These are phyloP conservation scores for Phallus indusiatus DNA, from an alignment of 768 basidiomycete species.

Conservation along the genomic window DNA sequence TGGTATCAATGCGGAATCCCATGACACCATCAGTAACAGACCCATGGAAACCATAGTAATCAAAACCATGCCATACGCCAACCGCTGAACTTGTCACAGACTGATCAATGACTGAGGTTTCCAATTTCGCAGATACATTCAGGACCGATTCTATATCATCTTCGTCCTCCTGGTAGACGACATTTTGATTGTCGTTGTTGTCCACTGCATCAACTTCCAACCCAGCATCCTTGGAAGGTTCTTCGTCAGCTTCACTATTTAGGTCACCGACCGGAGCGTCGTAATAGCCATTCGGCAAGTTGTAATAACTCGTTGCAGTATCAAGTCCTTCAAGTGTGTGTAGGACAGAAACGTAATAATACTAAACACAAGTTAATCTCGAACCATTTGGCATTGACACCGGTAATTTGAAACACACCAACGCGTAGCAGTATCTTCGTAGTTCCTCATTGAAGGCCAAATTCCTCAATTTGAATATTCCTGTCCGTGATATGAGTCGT, in stretches of 20 bases:
- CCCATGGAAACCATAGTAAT: background rate
- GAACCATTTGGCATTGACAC: background rate
- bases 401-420: background rate
- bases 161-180: background rate
- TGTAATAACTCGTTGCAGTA: background rate
- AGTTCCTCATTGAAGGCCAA: background rate
- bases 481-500: background rate
- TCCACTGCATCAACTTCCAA: background rate
- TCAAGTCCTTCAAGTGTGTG: background rate
- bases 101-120: background rate
- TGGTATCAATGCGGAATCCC: background rate
- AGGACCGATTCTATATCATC: background rate
- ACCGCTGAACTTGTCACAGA: background rate
- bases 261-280: background rate
- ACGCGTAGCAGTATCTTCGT: background rate
- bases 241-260: no score
- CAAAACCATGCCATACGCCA: background rate
- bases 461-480: background rate
- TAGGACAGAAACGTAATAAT: background rate
- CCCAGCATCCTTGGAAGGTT: no score
- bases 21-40: background rate
- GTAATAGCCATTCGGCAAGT: background rate
- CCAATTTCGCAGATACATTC: background rate
- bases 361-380: background rate
- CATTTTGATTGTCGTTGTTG: background rate